Percentiles rank a stretch among this genome's conserved stretches.
Evolutionary conservation across 1,284 basidiomycete genomes (phyloP).

Genomic region (Phellinidium pouzarii): DNA sequence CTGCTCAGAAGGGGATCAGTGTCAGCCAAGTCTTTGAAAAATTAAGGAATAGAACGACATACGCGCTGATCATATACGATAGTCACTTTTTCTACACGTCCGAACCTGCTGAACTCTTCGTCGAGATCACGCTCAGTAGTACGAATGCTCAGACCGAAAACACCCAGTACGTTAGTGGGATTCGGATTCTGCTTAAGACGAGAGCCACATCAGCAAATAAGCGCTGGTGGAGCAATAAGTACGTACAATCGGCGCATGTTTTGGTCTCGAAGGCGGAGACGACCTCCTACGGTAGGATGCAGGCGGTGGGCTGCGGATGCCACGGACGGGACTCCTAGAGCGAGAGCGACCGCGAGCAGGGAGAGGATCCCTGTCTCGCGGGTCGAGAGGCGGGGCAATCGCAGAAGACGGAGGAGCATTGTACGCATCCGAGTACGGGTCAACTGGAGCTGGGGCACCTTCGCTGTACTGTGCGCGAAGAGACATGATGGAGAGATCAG

Average conservation of each 20-base stretch:
- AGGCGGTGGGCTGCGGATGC: conserved; percentile 44
- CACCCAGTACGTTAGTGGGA: conserved; percentile 87
- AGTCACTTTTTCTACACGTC: conserved; percentile 90
- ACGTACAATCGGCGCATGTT: conserved; percentile 70
- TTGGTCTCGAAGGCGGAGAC: conserved; percentile 50
- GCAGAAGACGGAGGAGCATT: conserved; percentile 48
- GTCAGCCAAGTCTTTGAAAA: conserved; percentile 14
- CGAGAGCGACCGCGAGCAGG: conserved; percentile 43
- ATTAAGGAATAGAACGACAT: conserved; percentile 29
- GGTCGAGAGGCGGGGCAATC: conserved; percentile 31
- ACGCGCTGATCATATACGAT: conserved; percentile 99
- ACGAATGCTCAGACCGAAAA: conserved; percentile 93
- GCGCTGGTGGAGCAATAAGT: conserved; percentile 14
- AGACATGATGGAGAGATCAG: conserved; percentile 8
- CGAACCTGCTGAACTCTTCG: conserved; percentile 86
- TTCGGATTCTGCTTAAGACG: conserved; percentile 61
- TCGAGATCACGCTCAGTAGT: conserved; percentile 92
- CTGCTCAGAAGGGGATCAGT: conserved; percentile 33
- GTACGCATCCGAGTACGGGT: conserved; percentile 79
- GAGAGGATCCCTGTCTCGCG: conserved; percentile 40
- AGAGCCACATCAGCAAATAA: conserved; percentile 30
- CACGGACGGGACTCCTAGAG: conserved; percentile 56
- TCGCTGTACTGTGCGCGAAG: conserved; percentile 35
- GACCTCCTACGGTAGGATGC: conserved; percentile 32
- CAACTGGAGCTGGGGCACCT: conserved; percentile 44